These are phyloP conservation scores for Komagataella populi DNA, from an alignment of 805 yeast genomes.

Conservation along the genomic window DNA sequence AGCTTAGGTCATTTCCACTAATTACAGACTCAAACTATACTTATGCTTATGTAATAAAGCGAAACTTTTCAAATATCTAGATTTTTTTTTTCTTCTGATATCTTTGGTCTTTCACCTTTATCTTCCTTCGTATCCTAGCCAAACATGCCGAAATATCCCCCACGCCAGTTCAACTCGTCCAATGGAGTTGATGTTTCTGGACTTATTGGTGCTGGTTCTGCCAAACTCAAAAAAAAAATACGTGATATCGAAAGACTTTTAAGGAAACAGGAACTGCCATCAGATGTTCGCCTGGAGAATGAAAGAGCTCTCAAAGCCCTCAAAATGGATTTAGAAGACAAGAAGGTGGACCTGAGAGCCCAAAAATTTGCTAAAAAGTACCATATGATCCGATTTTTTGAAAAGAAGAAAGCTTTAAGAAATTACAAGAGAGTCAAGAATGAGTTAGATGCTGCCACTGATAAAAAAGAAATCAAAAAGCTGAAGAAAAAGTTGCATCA, in stretches of 20 bases:
- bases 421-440: constrained; percentile 41
- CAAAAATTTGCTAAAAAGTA: constrained; percentile 49
- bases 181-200: constrained; percentile 14
- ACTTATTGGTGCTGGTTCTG: constrained; percentile 15
- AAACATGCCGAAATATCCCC: neutral
- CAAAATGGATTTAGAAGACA: constrained; percentile 28
- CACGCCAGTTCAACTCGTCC: neutral
- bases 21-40: neutral
- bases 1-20: neutral
- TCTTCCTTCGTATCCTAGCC: neutral
- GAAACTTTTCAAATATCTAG: neutral
- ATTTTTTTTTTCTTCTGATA: neutral
- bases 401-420: constrained; percentile 72
- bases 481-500: constrained; percentile 37
- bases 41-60: neutral
- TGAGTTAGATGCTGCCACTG: constrained; percentile 20
- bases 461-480: constrained; percentile 18
- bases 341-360: constrained; percentile 23
- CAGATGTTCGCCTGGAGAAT: constrained; percentile 36
- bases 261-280: constrained; percentile 39
- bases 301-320: constrained; percentile 32
- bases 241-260: constrained; percentile 74
- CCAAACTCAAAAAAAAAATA: constrained; percentile 70
- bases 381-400: constrained; percentile 90
- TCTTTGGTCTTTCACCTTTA: neutral